phyloP scores from a whole-genome alignment of 2,329 filamentous ascomycete genomes.

The Alternaria solani region DNA sequence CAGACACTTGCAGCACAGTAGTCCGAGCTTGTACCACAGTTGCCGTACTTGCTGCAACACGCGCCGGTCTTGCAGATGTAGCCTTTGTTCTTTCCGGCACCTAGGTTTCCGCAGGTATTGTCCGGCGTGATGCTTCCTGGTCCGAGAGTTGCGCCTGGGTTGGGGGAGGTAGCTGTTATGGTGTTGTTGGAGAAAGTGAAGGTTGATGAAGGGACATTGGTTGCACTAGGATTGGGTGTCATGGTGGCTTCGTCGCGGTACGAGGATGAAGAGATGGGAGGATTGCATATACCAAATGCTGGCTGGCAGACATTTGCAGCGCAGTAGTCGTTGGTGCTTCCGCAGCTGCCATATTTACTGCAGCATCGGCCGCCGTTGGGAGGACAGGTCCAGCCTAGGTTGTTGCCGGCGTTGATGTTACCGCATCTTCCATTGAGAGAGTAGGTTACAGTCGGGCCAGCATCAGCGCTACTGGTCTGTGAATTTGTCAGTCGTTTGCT shows the following conservation, averaged over 20 bases:
- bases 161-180: not conserved
- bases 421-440: slow-evolving; percentile 20
- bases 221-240: not conserved
- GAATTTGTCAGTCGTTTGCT: not conserved
- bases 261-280: not conserved
- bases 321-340: slow-evolving; percentile 8
- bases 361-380: slow-evolving; percentile 16
- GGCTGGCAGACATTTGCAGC: slow-evolving; percentile 11
- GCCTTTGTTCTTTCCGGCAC: not conserved
- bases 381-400: slow-evolving; percentile 17
- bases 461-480: not conserved
- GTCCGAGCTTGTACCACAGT: not conserved
- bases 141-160: not conserved
- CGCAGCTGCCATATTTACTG: slow-evolving; percentile 18
- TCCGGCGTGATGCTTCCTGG: not conserved
- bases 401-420: slow-evolving; percentile 16
- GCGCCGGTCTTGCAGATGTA: not conserved
- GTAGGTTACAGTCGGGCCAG: slow-evolving; percentile 7
- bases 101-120: not conserved
- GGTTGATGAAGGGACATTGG: not conserved
- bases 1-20: not conserved
- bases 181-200: not conserved
- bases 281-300: slow-evolving; percentile 4
- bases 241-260: not conserved
- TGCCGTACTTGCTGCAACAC: not conserved